Evolutionary conservation across 164 flowering plant genomes (phyloP).

Genomic region (Macadamia tetraphylla): DNA sequence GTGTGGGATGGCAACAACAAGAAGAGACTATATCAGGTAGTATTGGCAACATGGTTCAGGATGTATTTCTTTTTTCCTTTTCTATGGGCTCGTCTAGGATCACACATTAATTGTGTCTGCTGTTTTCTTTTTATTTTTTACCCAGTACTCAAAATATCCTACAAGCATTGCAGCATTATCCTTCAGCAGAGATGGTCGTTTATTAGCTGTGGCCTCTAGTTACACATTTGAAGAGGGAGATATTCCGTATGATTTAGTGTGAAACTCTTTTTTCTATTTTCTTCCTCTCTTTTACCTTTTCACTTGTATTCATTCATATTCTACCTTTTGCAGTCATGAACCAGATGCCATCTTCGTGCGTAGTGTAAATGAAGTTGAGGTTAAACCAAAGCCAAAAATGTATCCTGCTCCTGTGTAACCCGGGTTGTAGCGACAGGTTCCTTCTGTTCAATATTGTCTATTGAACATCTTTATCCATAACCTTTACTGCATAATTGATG

Average conservation of each 20-base stretch:
- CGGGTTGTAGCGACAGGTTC: neutral
- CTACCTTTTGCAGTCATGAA: constrained; percentile 70
- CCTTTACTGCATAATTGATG: neutral
- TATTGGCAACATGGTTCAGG: constrained; percentile 28
- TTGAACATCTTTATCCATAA: neutral
- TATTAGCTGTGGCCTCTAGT: constrained; percentile 91
- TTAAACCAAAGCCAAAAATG: constrained; percentile 91
- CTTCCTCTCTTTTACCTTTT: neutral
- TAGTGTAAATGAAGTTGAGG: constrained; percentile 87
- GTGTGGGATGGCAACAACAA: constrained; percentile 96
- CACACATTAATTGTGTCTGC: neutral
- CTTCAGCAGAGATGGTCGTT: constrained; percentile 87
- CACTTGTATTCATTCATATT: neutral
- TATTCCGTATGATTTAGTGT: constrained; percentile 47
- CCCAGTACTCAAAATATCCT: constrained; percentile 80
- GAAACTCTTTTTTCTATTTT: constrained; percentile 8
- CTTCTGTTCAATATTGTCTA: neutral
- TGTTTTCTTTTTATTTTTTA: neutral
- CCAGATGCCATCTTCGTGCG: constrained; percentile 87
- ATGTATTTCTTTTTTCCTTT: neutral
- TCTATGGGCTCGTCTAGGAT: neutral
- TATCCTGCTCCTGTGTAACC: constrained; percentile 40
- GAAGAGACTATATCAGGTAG: constrained; percentile 91
- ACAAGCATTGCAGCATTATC: constrained; percentile 87
- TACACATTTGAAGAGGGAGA: constrained; percentile 93